Conservation (phyloP, 345 rosid genomes). For the Corchorus capsularis region DNA sequence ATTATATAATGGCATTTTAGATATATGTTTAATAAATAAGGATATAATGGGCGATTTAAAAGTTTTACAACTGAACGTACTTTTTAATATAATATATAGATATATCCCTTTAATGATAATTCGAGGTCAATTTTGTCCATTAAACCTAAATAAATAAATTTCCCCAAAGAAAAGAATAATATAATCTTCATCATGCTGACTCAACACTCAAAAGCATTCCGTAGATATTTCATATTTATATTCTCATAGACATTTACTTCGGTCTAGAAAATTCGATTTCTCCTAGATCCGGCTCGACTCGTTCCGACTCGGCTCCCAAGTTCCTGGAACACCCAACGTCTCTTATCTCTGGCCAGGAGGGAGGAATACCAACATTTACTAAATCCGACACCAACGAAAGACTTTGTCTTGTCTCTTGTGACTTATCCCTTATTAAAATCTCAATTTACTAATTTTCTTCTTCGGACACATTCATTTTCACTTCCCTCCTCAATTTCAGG, state of each 20-base stretch:
- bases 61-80: no score
- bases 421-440: conserved; percentile 8
- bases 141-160: neutral
- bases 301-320: neutral
- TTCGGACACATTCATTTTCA: no score
- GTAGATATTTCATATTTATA: neutral
- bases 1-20: no score
- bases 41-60: no score
- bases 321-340: conserved; percentile 1
- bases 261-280: neutral
- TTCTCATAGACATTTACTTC: neutral
- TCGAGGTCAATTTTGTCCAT: neutral
- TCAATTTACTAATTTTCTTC: neutral
- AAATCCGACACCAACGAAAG: no score
- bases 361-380: no score
- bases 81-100: no score
- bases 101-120: no score
- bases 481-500: no score
- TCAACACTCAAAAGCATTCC: neutral
- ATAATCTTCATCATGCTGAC: neutral
- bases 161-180: neutral
- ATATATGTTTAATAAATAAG: no score
- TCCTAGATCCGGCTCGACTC: neutral
- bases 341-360: neutral
- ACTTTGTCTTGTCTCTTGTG: no score